Conservation (phyloP, 495 filamentous ascomycete genomes). For the Rhizodiscina lignyota region DNA sequence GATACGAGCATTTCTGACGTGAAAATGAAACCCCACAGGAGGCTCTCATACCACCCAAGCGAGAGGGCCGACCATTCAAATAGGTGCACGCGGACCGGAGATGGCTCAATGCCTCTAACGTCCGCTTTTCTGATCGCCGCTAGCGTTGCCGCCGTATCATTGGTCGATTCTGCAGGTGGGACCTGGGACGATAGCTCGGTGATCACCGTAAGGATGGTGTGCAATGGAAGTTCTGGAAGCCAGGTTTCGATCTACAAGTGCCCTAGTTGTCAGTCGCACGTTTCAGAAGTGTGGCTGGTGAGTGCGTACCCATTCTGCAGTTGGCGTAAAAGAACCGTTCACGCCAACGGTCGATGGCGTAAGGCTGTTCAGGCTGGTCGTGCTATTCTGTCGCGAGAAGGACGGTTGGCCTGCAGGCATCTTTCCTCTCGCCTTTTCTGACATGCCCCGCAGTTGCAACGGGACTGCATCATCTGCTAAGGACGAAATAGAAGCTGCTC, state of each 20-base stretch:
- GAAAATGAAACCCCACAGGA: slow-evolving; percentile 95
- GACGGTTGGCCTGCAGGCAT: slow-evolving; percentile 71
- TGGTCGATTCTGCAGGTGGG: slow-evolving; percentile 24
- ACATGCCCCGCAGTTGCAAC: slow-evolving; percentile 88
- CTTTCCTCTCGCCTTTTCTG: slow-evolving; percentile 92
- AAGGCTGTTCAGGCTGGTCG: slow-evolving; percentile 62
- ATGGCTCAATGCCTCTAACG: slow-evolving; percentile 53
- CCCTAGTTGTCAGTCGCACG: not conserved
- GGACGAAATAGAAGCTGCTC: slow-evolving; percentile 55
- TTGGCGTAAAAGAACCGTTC: slow-evolving; percentile 53
- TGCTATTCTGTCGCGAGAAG: slow-evolving; percentile 88
- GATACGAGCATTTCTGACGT: slow-evolving; percentile 73
- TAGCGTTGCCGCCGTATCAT: slow-evolving; percentile 13
- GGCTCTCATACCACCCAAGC: slow-evolving; percentile 88
- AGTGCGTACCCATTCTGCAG: slow-evolving; percentile 50
- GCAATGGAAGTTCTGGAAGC: slow-evolving; percentile 81
- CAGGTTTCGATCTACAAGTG: slow-evolving; percentile 68
- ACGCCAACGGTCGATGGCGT: too few species aligned
- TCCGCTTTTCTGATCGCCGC: slow-evolving; percentile 13
- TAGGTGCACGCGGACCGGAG: slow-evolving; percentile 61
- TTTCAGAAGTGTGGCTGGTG: too few species aligned
- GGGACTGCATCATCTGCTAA: slow-evolving; percentile 67
- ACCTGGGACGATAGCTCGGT: slow-evolving; percentile 33
- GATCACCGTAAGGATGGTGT: slow-evolving; percentile 74
- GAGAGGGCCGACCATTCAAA: slow-evolving; percentile 92